Base-by-base conservation (phyloP, 306 rosid species). In the Citrullus mucosospermus region DNA sequence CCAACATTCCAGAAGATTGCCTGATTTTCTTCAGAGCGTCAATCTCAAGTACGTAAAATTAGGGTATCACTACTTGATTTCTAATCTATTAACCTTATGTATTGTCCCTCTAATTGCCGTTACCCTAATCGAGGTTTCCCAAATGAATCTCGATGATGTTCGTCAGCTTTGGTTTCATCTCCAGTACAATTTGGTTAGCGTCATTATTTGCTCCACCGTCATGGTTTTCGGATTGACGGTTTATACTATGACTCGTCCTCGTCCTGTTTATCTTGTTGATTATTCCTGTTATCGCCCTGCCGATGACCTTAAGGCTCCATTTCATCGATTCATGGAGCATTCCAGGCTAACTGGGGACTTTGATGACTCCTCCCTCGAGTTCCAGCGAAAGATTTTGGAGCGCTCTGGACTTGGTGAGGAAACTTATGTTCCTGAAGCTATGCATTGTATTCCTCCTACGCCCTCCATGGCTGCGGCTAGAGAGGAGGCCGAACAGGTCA, bases 331-430 rank as follows among this genome's bases (percentile, higher is more conserved):
- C 85, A 86, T 91, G 91, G 66, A 81, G 17, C 92, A 88, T 76
- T 91, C 96, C 9, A 48, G 84, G 60, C 92, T 86, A 48, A 88
- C 87, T 9, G 88, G 87, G 2, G 90, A 88, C 84, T 91, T 91
- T 14, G 85, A 88, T n/a, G 92, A 88, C 0, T 88, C 96, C 20
- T 85, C 96, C 11, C 89, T 91, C 1, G 92, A 89, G 67, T 91
- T 91, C 80, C 92, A 91, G 83, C 83, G 91, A 50, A 91, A 91
- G 85, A 89, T 91, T 78, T 80, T 88, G 50, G 78, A 84, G 48
- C 92, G 93, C 18, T 88, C 96, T 0, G 93, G 96, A 0, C 89
- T 89, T n/a, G 90, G 93, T 3, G 93, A 89, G 50, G 93, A 89
- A 3, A 91, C 96, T 5, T 89, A 89, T 28, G 86, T 84, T 50